Conservation (phyloP, 2,329 filamentous ascomycete genomes). For the Blastomyces percursus region DNA sequence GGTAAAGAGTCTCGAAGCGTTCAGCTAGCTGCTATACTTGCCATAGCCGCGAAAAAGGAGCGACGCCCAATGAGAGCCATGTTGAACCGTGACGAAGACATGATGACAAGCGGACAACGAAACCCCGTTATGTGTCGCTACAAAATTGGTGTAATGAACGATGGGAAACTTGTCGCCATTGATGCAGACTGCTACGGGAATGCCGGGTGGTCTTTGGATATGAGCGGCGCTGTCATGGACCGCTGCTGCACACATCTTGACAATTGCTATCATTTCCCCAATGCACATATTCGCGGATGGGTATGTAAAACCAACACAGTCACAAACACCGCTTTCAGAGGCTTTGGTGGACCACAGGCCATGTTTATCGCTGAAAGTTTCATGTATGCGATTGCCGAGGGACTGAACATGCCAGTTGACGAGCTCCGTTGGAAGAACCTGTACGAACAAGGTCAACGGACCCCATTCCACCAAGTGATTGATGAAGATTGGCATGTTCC, state of each 20-base stretch:
- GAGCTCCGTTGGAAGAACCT: slow-evolving; percentile 16
- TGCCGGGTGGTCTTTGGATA: slow-evolving; percentile 16
- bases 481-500: slow-evolving; percentile 21
- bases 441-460: slow-evolving; percentile 16
- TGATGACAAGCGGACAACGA: slow-evolving; percentile 69
- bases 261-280: slow-evolving; percentile 19
- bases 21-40: slow-evolving; percentile 62
- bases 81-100: slow-evolving; percentile 83
- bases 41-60: slow-evolving; percentile 68
- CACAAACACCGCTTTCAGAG: slow-evolving; percentile 19
- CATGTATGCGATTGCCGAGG: slow-evolving; percentile 17
- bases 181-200: slow-evolving; percentile 18
- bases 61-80: slow-evolving; percentile 69
- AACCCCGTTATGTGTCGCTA: slow-evolving; percentile 73
- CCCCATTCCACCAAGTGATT: slow-evolving; percentile 18
- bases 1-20: slow-evolving; percentile 77
- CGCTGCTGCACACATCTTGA: slow-evolving; percentile 18
- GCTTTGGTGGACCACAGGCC: slow-evolving; percentile 19
- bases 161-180: slow-evolving; percentile 13
- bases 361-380: slow-evolving; percentile 19
- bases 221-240: slow-evolving; percentile 20
- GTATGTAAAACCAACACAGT: slow-evolving; percentile 20
- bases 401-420: slow-evolving; percentile 15
- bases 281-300: slow-evolving; percentile 17
- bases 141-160: slow-evolving; percentile 34